Base-by-base conservation (phyloP, 2,329 filamentous ascomycete species). In the Dothidotthia symphoricarpi region DNA sequence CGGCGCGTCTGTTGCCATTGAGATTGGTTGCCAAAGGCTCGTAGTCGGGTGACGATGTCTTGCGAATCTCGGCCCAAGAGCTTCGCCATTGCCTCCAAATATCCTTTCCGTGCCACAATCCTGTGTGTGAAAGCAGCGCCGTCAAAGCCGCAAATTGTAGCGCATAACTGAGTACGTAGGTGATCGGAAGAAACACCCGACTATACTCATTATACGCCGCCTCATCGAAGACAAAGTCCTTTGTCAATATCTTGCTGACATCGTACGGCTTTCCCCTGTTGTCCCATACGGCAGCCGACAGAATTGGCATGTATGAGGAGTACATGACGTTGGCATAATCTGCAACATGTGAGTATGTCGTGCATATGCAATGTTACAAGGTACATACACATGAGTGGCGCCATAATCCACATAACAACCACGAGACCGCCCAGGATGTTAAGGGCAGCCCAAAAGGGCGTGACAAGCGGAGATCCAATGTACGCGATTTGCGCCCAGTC, bases 401-500 rank as follows among this genome's bases (percentile, higher is more conserved):
- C 86, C 22, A 86, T 68, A 37, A 91, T 78, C 87, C 87, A 93
- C 83, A 93, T 91, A 35, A 93, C 85, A 31, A 89, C 69, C 2
- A 88, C 80, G 33, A 93, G 73, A 4, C 87, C 88, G 41, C 83
- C 85, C 17, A 93, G 80, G 25, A 93, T 87, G 56, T 93, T 93
- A 68, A 90, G 80, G 7, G 87, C 84, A 27, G 87, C 85, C 87
- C 88, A 89, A 65, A 91, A 93, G 0, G 88, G 88, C 0, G 88
- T 88, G 12, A 93, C 75, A 6, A 94, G 72, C 0, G 86, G 88
- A 3, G 87, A 93, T 12, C 88, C 88, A 53, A 94, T 93, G 58
- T 91, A 81, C 0, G 88, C 88, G 46, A 95, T 83, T 60, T 95
- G 88, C 1, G 86, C 86, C 88, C 88, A 95, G 69, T 95, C 88